Evolutionary conservation across 129 eudicot genomes (phyloP), one percentile per base, ranked within the genome.

Genomic region (Pseudognaphalium luteoalbum): DNA sequence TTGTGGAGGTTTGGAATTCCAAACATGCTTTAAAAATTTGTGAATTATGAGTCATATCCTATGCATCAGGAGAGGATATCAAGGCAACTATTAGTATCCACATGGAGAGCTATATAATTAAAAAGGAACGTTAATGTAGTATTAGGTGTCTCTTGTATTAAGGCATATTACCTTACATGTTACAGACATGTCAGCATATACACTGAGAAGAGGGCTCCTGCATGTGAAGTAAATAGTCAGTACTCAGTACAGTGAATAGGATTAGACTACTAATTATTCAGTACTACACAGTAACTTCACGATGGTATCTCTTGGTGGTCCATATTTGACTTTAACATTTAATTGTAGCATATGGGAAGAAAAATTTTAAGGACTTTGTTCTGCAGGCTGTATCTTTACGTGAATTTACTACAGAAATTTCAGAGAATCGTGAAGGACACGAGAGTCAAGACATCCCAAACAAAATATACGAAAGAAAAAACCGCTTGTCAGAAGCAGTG

Each of bases 141-240:
- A 54, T 39, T 47, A 25, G 61, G 50, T 76, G 58, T 57, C 65
- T 30, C 33, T 50, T 76, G 57, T 67, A 60, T 28, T 59, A 56
- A 67, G 52, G 47, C 35, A 72, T 25, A 25, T 76, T 32, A 93
- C 98, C 99, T 95, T 95, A 73, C 99, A 95, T 61, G 99, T 86
- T 41, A 91, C 96, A 17, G 99, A 95, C 99, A 95, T 95, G 86
- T 95, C 99, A 73, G 99, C 99, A 80, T 95, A 95, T 30, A 95
- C 99, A 83, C 99, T 95, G 63, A 95, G 96, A 81, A 95, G 99
- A 60, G 88, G 81, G 67, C 98, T 93, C 79, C 97, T 93, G 90
- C 86, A 92, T 54, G 72, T 60, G 68, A 25, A 47, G 41, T n/a
- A 57, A 76, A 17, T 12, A 68, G 35, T 42, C 44, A 67, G 15